A percentile compares a stretch with the other conserved stretches of the same genome.
Conservation (phyloP, 306 rosid genomes). For the Casuarina cunninghamiana region DNA sequence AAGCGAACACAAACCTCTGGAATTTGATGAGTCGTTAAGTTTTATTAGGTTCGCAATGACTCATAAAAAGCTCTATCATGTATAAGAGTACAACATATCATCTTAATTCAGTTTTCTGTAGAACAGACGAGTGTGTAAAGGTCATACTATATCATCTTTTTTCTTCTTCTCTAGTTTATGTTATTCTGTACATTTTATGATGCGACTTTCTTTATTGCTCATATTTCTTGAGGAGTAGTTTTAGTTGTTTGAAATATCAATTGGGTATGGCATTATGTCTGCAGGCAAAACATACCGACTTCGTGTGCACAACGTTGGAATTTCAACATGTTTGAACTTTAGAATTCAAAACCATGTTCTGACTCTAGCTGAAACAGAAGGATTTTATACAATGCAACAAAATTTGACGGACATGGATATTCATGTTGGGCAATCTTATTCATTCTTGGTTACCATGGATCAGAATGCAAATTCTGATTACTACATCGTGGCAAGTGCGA, state of each 20-base stretch:
- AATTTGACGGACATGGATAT: slow-evolving; percentile 72
- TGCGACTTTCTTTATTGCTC: not conserved
- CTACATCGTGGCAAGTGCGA: slow-evolving; percentile 88
- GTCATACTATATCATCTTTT: slow-evolving; percentile 1
- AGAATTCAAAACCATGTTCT: slow-evolving; percentile 82
- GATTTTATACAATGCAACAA: slow-evolving; percentile 60
- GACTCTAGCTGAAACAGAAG: slow-evolving; percentile 79
- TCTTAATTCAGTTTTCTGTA: not conserved
- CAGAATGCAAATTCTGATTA: slow-evolving; percentile 92
- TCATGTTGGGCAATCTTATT: slow-evolving; percentile 87
- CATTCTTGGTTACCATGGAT: slow-evolving; percentile 72
- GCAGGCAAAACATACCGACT: slow-evolving; percentile 86
- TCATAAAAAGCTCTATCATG: not conserved
- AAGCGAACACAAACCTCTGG: no score
- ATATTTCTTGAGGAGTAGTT: not conserved
- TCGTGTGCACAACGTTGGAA: slow-evolving; percentile 84
- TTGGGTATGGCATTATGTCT: slow-evolving; percentile 14
- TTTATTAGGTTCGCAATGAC: not conserved
- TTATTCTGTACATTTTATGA: not conserved
- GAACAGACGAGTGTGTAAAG: not conserved
- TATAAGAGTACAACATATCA: not conserved
- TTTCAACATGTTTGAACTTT: slow-evolving; percentile 79
- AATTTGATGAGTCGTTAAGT: not conserved
- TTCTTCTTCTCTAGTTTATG: not conserved
- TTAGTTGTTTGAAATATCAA: slow-evolving; percentile 13